Evolutionary conservation across 257 asterid species (phyloP).

Genomic region (Pogostemon cablin): DNA sequence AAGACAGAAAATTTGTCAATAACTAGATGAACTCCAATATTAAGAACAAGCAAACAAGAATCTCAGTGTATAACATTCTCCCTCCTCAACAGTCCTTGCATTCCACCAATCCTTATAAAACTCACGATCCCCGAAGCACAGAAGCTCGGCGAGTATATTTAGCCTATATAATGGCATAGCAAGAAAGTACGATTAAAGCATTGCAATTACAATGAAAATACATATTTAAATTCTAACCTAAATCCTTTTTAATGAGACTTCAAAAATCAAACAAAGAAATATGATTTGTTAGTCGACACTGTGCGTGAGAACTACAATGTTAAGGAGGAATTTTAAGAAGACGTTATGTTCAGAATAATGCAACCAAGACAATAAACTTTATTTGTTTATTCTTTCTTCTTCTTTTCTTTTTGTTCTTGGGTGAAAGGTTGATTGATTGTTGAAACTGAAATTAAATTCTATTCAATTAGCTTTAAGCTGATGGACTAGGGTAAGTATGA

Average conservation of each 20-base stretch:
- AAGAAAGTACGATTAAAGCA: conserved; percentile 46
- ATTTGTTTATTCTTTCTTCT: too few species aligned
- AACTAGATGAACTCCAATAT: not conserved
- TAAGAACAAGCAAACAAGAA: not conserved
- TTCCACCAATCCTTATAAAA: conserved; percentile 99
- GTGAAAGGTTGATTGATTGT: not conserved
- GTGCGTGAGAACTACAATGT: not conserved
- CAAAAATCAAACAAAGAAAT: not conserved
- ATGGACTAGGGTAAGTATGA: not conserved
- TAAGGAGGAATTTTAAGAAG: not conserved
- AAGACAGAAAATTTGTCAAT: conserved; percentile 35
- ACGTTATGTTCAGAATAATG: conserved; percentile 13
- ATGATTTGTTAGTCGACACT: not conserved
- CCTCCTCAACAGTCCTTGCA: conserved; percentile 98
- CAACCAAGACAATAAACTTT: not conserved
- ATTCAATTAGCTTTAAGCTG: too few species aligned
- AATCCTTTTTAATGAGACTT: conserved; percentile 16
- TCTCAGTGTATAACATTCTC: conserved; percentile 28
- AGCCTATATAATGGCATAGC: conserved; percentile 68
- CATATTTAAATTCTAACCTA: conserved; percentile 19
- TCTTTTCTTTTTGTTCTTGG: not conserved
- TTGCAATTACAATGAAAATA: conserved; percentile 25
- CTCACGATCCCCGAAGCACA: conserved; percentile 96
- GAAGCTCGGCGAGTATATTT: conserved; percentile 95
- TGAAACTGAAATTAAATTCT: not conserved